Evolutionary conservation across 306 rosid genomes (phyloP), one percentile per base, ranked within the genome.

Genomic region (Delonix regia): DNA sequence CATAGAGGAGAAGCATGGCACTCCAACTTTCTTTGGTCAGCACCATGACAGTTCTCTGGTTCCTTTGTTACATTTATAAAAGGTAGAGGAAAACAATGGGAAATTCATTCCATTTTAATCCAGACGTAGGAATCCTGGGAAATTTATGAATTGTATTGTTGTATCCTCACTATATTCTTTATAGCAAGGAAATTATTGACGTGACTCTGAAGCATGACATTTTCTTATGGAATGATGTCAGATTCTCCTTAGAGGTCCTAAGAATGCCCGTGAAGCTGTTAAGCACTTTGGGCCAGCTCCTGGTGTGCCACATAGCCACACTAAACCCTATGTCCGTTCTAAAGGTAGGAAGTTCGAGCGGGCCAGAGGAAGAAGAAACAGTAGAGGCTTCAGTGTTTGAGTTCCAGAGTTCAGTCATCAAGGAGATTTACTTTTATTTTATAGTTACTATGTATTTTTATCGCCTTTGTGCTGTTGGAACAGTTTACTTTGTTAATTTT

Each of bases 261-360:
- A 85, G 85, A 85, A 81, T 81, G 79, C 87, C 33, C 85, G 88
- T 36, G 88, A 81, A 78, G 88, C 88, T 63, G 83, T 81, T 14
- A 81, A 85, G 83, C 88, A 85, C 76, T 85, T 85, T 2, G 88
- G 88, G 13, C 88, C 85, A 9, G 88, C 85, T 9, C 85, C 88
- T 36, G 85, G 85, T 74, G 88, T 85, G 49, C 88, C 88, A n/a
- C 85, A 81, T 77, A 69, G 88, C 78, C 85, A 81, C 78, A 67
- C 85, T 51, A 85, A 85, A 48, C 88, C 88, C 6, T 81, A 81
- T 55, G 81, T 85, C 24, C 83, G 85, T 34, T 53, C 85, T 10
- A 85, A 78, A 53, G 85, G 88, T 45, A 81, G 88, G 78, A 85
- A 85, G 25, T 85, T 85, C 30, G 85, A 81, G 88, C 79, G 74